Base-by-base conservation (phyloP, 768 basidiomycete species). In the Pisolithus orientalis region DNA sequence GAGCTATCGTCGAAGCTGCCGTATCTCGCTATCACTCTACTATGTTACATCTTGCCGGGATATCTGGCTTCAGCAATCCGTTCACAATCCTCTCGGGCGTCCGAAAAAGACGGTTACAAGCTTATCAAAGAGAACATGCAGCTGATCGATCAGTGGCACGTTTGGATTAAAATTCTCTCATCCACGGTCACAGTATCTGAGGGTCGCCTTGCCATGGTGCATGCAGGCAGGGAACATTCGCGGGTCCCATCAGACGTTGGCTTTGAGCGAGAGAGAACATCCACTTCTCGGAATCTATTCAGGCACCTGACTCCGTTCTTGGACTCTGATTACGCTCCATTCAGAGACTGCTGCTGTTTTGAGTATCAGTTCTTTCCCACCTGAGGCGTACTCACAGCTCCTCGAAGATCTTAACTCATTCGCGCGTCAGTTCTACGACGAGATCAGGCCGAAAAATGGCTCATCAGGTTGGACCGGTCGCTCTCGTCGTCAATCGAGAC, bases 351-450 rank as follows among this genome's bases (percentile, higher is more conserved):
- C 87, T 0, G 90, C 90, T 11, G 90, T 94, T 9, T 72, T 90
- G 37, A 90, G 92, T 53, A 87, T 97, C 63, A 94, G 93, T 61
- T 84, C 87, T 25, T 88, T 95, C 58, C 89, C 90, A 5, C 75
- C 82, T 10, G 77, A 72, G 57, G 83, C 82, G 0, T 93, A 94
- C 65, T 80, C 86, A 9, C 83, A 88, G 31, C 75, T 96, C 21
- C 72, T 94, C 16, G 92, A 94, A 57, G 90, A 93, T 54, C 78
- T 96, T 31, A 85, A 84, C 54, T 76, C 83, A 5, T 80, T 95
- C 46, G 81, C 88, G 32, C 81, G 88, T 21, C 90, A 93, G 58
- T 82, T 94, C 57, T 90, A 90, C 57, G 92, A 94, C 58, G 80
- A 80, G 56, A 56, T 69, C 49, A 71, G 80, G 55, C 67, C 71